phyloP scores from a whole-genome alignment of 2,329 filamentous ascomycete genomes.

The Pseudonectria foliicola region DNA sequence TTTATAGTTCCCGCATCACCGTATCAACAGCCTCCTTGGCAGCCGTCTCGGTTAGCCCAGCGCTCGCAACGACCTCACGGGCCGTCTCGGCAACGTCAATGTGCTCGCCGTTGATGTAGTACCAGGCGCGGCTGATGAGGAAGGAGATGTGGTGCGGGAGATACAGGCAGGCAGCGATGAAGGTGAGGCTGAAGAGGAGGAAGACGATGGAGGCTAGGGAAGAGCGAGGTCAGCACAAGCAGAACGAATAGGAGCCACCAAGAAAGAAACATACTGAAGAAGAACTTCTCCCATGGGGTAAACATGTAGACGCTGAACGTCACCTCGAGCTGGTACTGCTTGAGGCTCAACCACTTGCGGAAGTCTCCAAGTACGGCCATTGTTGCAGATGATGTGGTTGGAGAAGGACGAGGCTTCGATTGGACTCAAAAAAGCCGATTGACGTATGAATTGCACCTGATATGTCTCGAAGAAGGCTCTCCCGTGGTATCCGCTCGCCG shows the following conservation, averaged over 20 bases:
- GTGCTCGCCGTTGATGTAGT: constrained; percentile 86
- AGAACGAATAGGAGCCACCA: constrained; percentile 1
- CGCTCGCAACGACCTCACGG: constrained; percentile 25
- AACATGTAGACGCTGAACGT: constrained; percentile 97
- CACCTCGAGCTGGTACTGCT: constrained; percentile 97
- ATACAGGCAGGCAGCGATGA: constrained; percentile 84
- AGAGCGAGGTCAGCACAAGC: constrained; percentile 23
- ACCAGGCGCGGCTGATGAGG: constrained; percentile 79
- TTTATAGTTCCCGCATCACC: constrained; percentile 29
- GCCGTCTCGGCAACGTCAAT: constrained; percentile 37
- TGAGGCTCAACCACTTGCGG: constrained; percentile 82
- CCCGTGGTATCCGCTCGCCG: too few species aligned
- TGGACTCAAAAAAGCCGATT: background rate
- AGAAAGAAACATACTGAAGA: constrained; percentile 68
- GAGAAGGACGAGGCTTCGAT: background rate
- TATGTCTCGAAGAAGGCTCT: too few species aligned
- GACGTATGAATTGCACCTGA: too few species aligned
- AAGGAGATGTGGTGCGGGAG: constrained; percentile 84
- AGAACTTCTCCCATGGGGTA: constrained; percentile 89
- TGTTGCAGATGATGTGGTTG: constrained; percentile 8
- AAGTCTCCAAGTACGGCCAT: constrained; percentile 44
- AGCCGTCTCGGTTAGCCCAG: constrained; percentile 20
- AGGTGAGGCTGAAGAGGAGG: constrained; percentile 77
- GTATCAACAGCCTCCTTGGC: constrained; percentile 19
- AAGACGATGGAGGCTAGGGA: constrained; percentile 78